These are phyloP conservation scores for Malus sieversii DNA, from an alignment of 306 rosid species.

Conservation along the genomic window DNA sequence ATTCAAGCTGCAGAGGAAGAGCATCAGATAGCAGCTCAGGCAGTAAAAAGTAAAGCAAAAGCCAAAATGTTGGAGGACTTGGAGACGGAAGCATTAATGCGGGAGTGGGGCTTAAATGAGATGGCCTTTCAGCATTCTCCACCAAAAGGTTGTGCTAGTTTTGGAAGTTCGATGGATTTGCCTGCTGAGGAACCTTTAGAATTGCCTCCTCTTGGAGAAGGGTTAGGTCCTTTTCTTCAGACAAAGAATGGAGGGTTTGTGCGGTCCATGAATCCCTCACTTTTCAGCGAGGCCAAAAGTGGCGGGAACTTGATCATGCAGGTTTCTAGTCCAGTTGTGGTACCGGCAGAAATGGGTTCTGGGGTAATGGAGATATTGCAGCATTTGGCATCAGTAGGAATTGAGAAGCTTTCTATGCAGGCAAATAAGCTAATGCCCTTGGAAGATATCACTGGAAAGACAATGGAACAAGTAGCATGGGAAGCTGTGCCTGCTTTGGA, in stretches of 20 bases:
- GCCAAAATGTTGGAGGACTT: conserved; percentile 67
- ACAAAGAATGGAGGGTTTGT: conserved; percentile 78
- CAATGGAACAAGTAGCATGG: conserved; percentile 86
- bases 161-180: conserved; percentile 59
- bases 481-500: conserved; percentile 57
- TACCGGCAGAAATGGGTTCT: conserved; percentile 94
- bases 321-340: conserved; percentile 80
- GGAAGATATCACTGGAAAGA: conserved; percentile 87
- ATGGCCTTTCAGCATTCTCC: conserved; percentile 77
- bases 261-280: conserved; percentile 71
- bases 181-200: conserved; percentile 40
- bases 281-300: conserved; percentile 53
- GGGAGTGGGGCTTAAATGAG: conserved; percentile 80
- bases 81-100: conserved; percentile 86
- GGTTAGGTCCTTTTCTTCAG: conserved; percentile 70
- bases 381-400: conserved; percentile 69
- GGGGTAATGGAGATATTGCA: conserved; percentile 71
- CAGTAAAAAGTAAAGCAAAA: conserved; percentile 40
- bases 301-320: conserved; percentile 76
- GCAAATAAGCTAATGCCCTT: conserved; percentile 86
- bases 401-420: conserved; percentile 91
- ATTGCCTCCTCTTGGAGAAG: conserved; percentile 79
- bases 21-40: conserved; percentile 33
- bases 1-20: conserved; percentile 42
- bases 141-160: conserved; percentile 38